Evolutionary conservation across 2,329 filamentous ascomycete genomes (phyloP), one percentile per base, ranked within the genome.

Genomic region (Colletotrichum somersetense): DNA sequence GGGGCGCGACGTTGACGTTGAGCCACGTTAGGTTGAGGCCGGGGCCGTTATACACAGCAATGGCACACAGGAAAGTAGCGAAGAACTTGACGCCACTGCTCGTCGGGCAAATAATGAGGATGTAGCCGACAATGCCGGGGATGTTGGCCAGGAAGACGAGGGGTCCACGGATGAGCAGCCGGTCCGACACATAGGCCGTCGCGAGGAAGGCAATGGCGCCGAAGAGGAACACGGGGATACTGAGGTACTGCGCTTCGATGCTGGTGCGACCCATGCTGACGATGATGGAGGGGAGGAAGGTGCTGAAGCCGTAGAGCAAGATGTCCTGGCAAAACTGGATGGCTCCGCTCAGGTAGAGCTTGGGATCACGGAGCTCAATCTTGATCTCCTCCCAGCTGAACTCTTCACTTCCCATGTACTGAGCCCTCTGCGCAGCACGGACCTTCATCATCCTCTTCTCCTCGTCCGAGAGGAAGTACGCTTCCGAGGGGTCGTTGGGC

Each of bases 81-180:
- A 88, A 85, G 77, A 85, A 88, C 66, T 84, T 81, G 58, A 87
- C 83, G 0, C 84, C 83, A 26, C 88, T 79, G 73, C 84, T 83
- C 5, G 84, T 84, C 12, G 89, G 82, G 46, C 80, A 78, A 2
- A 88, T 76, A 5, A 88, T 81, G 40, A 88, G 75, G 20, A 86
- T 82, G 72, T 88, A 88, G 1, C 86, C 86, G 16, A 85, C 74
- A 30, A 88, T 82, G 3, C 83, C 85, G 42, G 86, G 82, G 14
- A 85, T 63, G 0, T 89, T 89, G 44, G 89, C 83, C 35, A 80
- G 74, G 35, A 93, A 91, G 74, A 94, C 92, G 80, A 81, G 78
- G 2, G 77, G 77, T 0, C 79, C 79, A 3, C 81, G 78, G 18
- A 79, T 57, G 30, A 76, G 76, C 44, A 80, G 77, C 12, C 80